These are phyloP conservation scores for Asterochloris erici DNA, from an alignment of 139 green algal genomes.

Conservation along the genomic window DNA sequence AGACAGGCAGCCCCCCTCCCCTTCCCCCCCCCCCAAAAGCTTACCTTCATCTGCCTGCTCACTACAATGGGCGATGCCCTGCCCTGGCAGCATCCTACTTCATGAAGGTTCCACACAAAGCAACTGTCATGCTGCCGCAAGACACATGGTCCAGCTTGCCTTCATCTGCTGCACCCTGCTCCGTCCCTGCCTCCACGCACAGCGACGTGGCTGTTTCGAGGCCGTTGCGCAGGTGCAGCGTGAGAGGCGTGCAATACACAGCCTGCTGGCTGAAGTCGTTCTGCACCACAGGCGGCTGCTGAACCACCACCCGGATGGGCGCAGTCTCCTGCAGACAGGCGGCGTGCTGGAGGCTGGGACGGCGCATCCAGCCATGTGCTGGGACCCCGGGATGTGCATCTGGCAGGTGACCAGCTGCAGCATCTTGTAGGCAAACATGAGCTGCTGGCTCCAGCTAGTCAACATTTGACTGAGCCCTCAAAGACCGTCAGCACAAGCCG, in stretches of 20 bases:
- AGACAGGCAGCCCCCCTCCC: not conserved
- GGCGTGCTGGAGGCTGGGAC: not conserved
- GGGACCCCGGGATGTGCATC: not conserved
- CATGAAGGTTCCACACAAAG: not conserved
- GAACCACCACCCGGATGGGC: conserved; percentile 20
- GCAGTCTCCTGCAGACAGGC: conserved; percentile 12
- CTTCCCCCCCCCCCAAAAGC: not conserved
- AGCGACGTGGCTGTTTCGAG: conserved; percentile 25
- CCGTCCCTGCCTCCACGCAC: conserved; percentile 29
- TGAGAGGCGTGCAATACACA: conserved; percentile 48
- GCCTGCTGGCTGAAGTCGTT: conserved; percentile 54
- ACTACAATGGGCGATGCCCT: not conserved
- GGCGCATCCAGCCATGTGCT: not conserved
- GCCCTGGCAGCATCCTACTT: not conserved
- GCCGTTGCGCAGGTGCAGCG: conserved; percentile 55
- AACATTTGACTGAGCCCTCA: not conserved
- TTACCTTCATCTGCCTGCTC: not conserved
- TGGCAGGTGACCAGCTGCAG: not conserved
- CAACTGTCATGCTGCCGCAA: not conserved
- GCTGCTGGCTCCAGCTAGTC: not conserved
- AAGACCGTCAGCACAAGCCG: not conserved
- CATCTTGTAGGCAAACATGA: not conserved
- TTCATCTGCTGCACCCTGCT: not conserved
- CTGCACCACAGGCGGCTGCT: conserved; percentile 1
- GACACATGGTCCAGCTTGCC: not conserved